A percentile compares a stretch with the other conserved stretches of the same genome.
Conservation (phyloP, 78 protist genomes). For the Polysphondylium violaceum region DNA sequence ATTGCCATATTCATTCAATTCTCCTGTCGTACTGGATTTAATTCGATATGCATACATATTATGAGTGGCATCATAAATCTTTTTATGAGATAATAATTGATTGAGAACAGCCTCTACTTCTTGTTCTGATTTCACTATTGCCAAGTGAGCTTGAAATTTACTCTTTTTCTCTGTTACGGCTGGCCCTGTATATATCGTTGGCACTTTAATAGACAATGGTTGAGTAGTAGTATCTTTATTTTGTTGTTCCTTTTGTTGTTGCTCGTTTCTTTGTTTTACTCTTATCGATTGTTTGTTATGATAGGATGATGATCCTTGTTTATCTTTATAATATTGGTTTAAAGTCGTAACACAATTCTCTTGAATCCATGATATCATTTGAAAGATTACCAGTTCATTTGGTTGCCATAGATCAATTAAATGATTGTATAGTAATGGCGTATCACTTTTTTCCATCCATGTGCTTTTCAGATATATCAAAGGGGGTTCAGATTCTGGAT, state of each 20-base stretch:
- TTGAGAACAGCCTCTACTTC: conserved; percentile 55
- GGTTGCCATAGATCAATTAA: conserved; percentile 15
- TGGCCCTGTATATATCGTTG: conserved; percentile 63
- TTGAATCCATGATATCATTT: conserved; percentile 46
- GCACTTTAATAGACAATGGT: conserved; percentile 1
- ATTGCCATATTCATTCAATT: conserved; percentile 63
- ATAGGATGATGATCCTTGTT: background rate
- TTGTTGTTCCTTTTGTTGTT: conserved; percentile 13
- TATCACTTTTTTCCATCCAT: conserved; percentile 7
- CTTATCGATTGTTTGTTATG: background rate
- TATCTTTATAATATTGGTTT: background rate
- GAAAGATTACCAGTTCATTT: conserved; percentile 24
- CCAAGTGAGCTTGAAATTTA: conserved; percentile 77
- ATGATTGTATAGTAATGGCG: background rate
- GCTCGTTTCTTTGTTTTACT: background rate
- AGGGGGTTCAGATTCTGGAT: conserved; percentile 50
- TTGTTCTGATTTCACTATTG: conserved; percentile 36
- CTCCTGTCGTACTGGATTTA: background rate
- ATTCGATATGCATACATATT: conserved; percentile 80
- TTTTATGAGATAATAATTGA: conserved; percentile 30
- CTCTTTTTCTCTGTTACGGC: conserved; percentile 54
- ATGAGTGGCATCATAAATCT: conserved; percentile 76
- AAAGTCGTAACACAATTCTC: background rate
- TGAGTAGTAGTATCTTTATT: background rate
- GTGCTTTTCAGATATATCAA: background rate